Evolutionary conservation across 108 stramenopile species (phyloP), one percentile per base, ranked within the genome.

Genomic region (Cyclotella kingstonii): DNA sequence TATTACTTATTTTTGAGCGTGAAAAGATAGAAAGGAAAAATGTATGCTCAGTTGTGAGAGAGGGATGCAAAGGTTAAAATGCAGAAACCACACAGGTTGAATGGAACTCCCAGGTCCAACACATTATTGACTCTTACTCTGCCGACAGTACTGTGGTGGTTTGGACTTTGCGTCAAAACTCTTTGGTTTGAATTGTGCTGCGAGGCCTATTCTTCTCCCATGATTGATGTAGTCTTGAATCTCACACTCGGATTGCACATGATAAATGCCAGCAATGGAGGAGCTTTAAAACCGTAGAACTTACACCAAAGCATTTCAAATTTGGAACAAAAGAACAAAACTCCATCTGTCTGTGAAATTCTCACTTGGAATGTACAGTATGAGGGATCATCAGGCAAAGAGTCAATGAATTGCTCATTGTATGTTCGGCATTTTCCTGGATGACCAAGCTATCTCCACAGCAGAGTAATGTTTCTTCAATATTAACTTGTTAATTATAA

Each of bases 81-180:
- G 80, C 86, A 3, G 93, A 91, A 68, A 83, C 94, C n/a, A 91
- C 86, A 14, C 77, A 91, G 33, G 70, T 95, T 11, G 81, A 94
- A 0, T 98, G 98, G 98, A 98, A 98, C 52, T 77, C 93, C 2
- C 93, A 97, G 75, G 98, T 98, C 10, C 60, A 82, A 5, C 98
- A 98, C 66, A 97, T 98, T 61, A 67, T 98, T 10, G 96, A 95
- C 15, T 89, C 91, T 10, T 86, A 89, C 9, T 70, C 86, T 22
- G 71, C 74, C 50, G 82, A 93, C 77, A 96, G 96, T 6, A 70
- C 82, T 12, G 89, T 88, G n/a, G 66, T 84, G 3, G 94, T 98
- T 17, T 98, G 98, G 98, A 95, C 97, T 73, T 53, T 97, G 25
- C 87, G 89, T 19, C 80, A 81, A 58, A 89, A 93, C 95, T 63